Evolutionary conservation across 306 rosid species (phyloP), one percentile per base, ranked within the genome.

Genomic region (Malus sieversii): DNA sequence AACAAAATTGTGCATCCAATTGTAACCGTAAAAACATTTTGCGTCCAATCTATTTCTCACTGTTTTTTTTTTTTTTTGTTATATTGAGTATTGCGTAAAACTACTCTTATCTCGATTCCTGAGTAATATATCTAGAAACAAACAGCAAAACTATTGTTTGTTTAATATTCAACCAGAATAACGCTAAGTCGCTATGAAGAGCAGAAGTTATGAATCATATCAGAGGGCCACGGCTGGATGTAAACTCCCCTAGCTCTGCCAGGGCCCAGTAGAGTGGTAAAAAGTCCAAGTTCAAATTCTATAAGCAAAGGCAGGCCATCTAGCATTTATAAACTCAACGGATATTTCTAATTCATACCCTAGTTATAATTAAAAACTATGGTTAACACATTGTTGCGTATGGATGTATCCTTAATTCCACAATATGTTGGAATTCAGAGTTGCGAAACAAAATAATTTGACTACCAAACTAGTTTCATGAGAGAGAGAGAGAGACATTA

Each of bases 401-500:
- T 38, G 42, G 10, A 38, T 32, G 8, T 18, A 32, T 64, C 42
- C 25, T 8, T 19, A 18, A 64, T 61, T 27, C 1, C 18, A 61
- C 20, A 25, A 29, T 59, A 32, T 14, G 20, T 13, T 4, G 13
- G 14, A 11, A 58, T 15, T 38, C 16, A 73, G 9, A 53, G n/a
- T 2, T 18, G 33, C 19, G 27, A 59, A 25, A 25, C 19, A 23
- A 72, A 71, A 53, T 5, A 71, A 70, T 70, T 29, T 40, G 7
- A 25, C 33, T 3, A 53, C 25, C 3, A 22, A 63, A 63, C 22
- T 63, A 29, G 20, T 30, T 0, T 30, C 35, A 61, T 61, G 35
- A 12, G 66, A 25, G 18, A 25, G 40, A 35, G 40, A 35, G 40
- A 35, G 12, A 30, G n/a, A 44, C 38, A 29, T 77, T 89, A 89